Percentiles rank a stretch among this genome's conserved stretches.
phyloP scores from a whole-genome alignment of 345 rosid genomes.

The Gossypium turneri region DNA sequence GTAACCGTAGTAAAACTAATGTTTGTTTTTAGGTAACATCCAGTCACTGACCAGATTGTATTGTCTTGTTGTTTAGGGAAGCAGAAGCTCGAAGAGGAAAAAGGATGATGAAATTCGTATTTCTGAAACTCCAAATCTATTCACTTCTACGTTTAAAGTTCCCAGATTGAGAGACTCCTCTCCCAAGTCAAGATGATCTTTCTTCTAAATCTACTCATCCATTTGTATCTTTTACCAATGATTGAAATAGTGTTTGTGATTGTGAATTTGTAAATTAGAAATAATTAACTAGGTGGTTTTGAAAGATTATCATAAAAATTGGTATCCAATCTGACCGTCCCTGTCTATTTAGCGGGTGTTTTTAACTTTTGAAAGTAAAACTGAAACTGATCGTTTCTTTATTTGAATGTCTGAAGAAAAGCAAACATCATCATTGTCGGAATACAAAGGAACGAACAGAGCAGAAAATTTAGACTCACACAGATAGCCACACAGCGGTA shows the following conservation, averaged over 20 bases:
- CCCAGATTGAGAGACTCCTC: slow-evolving; percentile 62
- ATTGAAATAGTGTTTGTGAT: background rate
- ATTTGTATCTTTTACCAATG: background rate
- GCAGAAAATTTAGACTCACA: slow-evolving; percentile 2
- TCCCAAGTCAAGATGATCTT: background rate
- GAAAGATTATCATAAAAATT: background rate
- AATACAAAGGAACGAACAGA: background rate
- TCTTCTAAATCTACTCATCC: background rate
- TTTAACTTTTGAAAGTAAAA: background rate
- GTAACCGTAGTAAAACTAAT: background rate
- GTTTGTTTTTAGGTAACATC: background rate
- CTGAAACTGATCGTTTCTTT: slow-evolving; percentile 5
- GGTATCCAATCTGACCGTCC: too few species aligned
- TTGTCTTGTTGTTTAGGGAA: slow-evolving; percentile 35
- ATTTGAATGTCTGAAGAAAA: slow-evolving; percentile 17
- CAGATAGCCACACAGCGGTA: slow-evolving; percentile 12
- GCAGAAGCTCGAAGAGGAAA: slow-evolving; percentile 58
- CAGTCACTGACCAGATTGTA: background rate
- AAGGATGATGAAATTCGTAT: slow-evolving; percentile 21
- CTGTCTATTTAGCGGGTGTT: background rate
- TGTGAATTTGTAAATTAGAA: background rate
- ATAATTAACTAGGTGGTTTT: background rate
- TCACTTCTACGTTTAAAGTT: slow-evolving; percentile 59
- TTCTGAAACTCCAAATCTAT: slow-evolving; percentile 56
- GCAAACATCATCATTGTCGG: slow-evolving; percentile 1